A percentile compares a stretch with the other conserved stretches of the same genome.
Evolutionary conservation across 2,329 filamentous ascomycete species (phyloP).

Genomic region (Annulohypoxylon truncatum): DNA sequence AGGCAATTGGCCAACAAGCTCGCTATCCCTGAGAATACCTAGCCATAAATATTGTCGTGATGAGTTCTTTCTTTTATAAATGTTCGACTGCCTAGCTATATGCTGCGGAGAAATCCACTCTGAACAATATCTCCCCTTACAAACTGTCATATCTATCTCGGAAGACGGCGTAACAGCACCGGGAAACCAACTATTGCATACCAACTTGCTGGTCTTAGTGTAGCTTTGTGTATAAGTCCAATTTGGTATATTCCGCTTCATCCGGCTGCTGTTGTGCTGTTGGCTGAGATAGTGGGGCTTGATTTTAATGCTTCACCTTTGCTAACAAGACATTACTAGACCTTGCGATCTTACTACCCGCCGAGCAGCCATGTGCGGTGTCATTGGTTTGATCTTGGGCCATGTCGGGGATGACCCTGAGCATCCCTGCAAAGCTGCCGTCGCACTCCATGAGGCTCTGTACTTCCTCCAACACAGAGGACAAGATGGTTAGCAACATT

Average conservation of each 20-base stretch:
- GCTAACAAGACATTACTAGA: conserved; percentile 17
- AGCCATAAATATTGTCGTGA: conserved; percentile 38
- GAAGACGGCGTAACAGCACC: conserved; percentile 13
- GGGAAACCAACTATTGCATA: not conserved
- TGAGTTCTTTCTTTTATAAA: conserved; percentile 47
- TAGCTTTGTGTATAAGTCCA: not conserved
- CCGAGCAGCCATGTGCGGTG: conserved; percentile 67
- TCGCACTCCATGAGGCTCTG: conserved; percentile 64
- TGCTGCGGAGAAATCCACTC: conserved; percentile 47
- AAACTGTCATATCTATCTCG: conserved; percentile 13
- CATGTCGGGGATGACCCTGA: conserved; percentile 60
- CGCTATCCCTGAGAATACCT: not conserved
- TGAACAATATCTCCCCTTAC: conserved; percentile 39
- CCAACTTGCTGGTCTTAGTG: not conserved
- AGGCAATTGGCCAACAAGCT: conserved; percentile 8
- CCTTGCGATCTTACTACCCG: not conserved
- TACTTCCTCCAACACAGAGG: conserved; percentile 68
- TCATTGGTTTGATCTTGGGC: conserved; percentile 70
- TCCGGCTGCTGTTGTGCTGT: conserved; percentile 22
- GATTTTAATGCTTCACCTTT: not conserved
- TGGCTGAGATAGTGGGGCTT: conserved; percentile 2
- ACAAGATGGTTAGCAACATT: conserved; percentile 73
- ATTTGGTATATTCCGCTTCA: not conserved
- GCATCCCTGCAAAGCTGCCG: conserved; percentile 62
- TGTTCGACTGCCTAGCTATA: conserved; percentile 50